A percentile compares a stretch with the other conserved stretches of the same genome.
phyloP scores from a whole-genome alignment of 2,329 filamentous ascomycete species.

The Rhynchosporium graminicola region DNA sequence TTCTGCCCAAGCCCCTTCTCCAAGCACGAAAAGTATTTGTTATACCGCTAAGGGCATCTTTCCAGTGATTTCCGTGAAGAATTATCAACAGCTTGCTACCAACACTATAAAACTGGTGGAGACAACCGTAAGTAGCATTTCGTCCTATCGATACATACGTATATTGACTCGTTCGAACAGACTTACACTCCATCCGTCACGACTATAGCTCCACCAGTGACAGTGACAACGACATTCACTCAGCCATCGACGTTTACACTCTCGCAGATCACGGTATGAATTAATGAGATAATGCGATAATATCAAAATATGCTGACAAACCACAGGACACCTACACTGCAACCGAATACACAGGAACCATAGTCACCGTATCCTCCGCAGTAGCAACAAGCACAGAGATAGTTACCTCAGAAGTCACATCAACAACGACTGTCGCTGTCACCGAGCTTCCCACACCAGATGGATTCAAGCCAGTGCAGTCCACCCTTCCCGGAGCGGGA shows the following conservation, averaged over 20 bases:
- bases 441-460: slow-evolving; percentile 2
- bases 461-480: slow-evolving; percentile 6
- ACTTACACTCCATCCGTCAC: slow-evolving; percentile 10
- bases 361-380: slow-evolving; percentile 3
- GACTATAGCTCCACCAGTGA: neutral
- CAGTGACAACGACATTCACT: neutral
- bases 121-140: neutral
- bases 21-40: slow-evolving; percentile 8
- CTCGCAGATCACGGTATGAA: slow-evolving; percentile 7
- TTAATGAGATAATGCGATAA: neutral
- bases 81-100: neutral
- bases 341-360: slow-evolving; percentile 1
- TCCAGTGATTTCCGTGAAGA: slow-evolving; percentile 6
- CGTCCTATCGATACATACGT: neutral
- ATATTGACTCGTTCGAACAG: neutral
- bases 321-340: slow-evolving; percentile 3
- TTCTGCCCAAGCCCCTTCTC: slow-evolving; percentile 3
- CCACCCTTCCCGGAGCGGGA: slow-evolving; percentile 1
- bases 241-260: neutral
- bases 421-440: neutral
- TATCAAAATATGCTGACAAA: neutral
- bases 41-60: slow-evolving; percentile 3
- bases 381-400: neutral
- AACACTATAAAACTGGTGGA: slow-evolving; percentile 1
- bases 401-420: neutral